A percentile compares a stretch with the other conserved stretches of the same genome.
Conservation (phyloP, 768 basidiomycete species). For the Ramaria sp. region DNA sequence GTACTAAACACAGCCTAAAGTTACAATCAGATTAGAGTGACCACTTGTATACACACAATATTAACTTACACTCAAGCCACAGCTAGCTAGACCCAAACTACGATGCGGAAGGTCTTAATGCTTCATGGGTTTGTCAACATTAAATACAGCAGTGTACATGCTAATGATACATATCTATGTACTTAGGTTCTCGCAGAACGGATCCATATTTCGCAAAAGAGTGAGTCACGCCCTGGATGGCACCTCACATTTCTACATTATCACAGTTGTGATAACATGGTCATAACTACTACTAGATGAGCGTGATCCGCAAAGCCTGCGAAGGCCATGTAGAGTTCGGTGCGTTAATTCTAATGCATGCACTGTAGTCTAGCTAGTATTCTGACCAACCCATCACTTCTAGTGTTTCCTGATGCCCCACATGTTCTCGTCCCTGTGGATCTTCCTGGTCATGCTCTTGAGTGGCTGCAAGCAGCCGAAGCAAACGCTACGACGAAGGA, state of each 20-base stretch:
- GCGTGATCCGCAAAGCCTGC: conserved; percentile 61
- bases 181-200: conserved; percentile 63
- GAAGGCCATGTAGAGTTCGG: conserved; percentile 58
- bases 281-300: conserved; percentile 34
- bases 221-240: conserved; percentile 27
- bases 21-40: no score
- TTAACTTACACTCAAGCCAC: no score
- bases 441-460: conserved; percentile 27
- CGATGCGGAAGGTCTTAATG: conserved; percentile 29
- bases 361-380: neutral
- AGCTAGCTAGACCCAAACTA: neutral
- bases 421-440: conserved; percentile 58
- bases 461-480: conserved; percentile 32
- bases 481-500: conserved; percentile 24
- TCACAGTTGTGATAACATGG: no score
- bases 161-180: neutral
- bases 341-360: conserved; percentile 16
- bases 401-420: conserved; percentile 71
- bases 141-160: neutral
- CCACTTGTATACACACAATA: no score
- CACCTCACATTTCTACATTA: no score
- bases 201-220: conserved; percentile 57
- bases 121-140: conserved; percentile 30
- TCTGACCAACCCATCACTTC: neutral
- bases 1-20: no score